A percentile compares a stretch with the other conserved stretches of the same genome.
Evolutionary conservation across 331 rosid genomes (phyloP).

Genomic region (Quercus tomentella): DNA sequence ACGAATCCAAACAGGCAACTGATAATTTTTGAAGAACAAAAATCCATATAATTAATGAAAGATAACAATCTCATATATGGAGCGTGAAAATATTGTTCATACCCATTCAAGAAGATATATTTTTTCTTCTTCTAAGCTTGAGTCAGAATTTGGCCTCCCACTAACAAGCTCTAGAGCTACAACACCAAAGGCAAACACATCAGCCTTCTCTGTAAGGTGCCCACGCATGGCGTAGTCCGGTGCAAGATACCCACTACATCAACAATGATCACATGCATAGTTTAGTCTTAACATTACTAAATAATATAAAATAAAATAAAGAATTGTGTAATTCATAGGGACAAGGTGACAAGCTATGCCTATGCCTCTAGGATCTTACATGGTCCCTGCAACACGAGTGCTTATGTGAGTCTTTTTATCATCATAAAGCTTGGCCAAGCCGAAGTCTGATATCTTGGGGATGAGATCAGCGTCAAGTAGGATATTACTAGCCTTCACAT

Average conservation of each 20-base stretch:
- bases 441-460: slow-evolving; percentile 83
- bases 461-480: slow-evolving; percentile 52
- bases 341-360: background rate
- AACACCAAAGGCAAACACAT: slow-evolving; percentile 77
- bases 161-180: slow-evolving; percentile 67
- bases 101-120: slow-evolving; percentile 82
- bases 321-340: background rate
- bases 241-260: slow-evolving; percentile 77
- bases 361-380: slow-evolving; percentile 34
- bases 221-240: slow-evolving; percentile 85
- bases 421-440: slow-evolving; percentile 75
- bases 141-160: slow-evolving; percentile 68
- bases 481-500: slow-evolving; percentile 77
- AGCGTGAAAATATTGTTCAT: slow-evolving; percentile 18
- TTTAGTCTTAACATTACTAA: slow-evolving; percentile 1
- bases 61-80: background rate
- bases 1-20: no score
- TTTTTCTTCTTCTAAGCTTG: slow-evolving; percentile 57
- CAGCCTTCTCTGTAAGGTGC: slow-evolving; percentile 73
- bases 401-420: slow-evolving; percentile 77
- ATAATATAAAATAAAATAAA: background rate
- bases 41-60: background rate
- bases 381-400: slow-evolving; percentile 80
- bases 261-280: background rate
- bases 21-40: background rate